Evolutionary conservation across 345 rosid genomes (phyloP).

Genomic region (Lagerstroemia speciosa): DNA sequence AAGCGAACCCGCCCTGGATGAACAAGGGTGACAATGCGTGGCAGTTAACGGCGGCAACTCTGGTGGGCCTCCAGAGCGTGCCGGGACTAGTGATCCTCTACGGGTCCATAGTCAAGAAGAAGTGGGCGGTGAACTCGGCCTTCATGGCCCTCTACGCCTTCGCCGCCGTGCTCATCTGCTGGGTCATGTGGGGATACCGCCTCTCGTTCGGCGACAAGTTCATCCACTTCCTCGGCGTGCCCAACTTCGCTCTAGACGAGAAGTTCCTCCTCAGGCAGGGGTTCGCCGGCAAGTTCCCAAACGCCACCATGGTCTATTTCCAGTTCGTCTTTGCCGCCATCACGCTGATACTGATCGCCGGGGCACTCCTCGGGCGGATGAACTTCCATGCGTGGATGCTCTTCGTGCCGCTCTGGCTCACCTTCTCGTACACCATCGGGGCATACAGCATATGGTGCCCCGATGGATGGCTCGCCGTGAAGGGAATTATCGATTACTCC

Average conservation of each 20-base stretch:
- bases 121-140: too few species aligned
- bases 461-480: slow-evolving; percentile 36
- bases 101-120: too few species aligned
- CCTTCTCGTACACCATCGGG: slow-evolving; percentile 26
- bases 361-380: slow-evolving; percentile 43
- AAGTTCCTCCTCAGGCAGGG: slow-evolving; percentile 27
- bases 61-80: too few species aligned
- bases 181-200: slow-evolving; percentile 45
- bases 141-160: slow-evolving; percentile 52
- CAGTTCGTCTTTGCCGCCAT: slow-evolving; percentile 35
- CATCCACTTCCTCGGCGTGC: slow-evolving; percentile 27
- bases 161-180: slow-evolving; percentile 31
- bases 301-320: slow-evolving; percentile 34
- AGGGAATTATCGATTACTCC: slow-evolving; percentile 40
- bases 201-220: slow-evolving; percentile 46
- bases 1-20: too few species aligned
- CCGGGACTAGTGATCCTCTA: too few species aligned
- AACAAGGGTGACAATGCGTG: too few species aligned
- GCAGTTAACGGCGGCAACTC: slow-evolving; percentile 51
- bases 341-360: slow-evolving; percentile 37
- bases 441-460: slow-evolving; percentile 45
- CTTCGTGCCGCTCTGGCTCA: slow-evolving; percentile 46
- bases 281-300: slow-evolving; percentile 27
- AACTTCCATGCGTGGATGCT: slow-evolving; percentile 40
- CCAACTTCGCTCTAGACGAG: slow-evolving; percentile 27